Evolutionary conservation across 2,329 filamentous ascomycete genomes (phyloP), one percentile per base, ranked within the genome.

Genomic region (Colletotrichum endophyticum): DNA sequence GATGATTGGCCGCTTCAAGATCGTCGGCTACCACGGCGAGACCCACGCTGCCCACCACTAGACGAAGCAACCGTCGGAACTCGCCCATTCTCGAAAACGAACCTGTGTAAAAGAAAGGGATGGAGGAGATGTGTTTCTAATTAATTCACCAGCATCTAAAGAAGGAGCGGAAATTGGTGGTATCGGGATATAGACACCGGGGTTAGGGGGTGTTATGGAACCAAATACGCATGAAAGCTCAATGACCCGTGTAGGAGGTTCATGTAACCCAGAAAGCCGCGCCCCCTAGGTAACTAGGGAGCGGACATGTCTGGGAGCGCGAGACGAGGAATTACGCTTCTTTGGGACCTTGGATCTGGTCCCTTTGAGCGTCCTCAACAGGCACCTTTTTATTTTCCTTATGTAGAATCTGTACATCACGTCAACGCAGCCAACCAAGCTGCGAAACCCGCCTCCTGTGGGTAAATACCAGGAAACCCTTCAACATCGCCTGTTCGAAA

Each of bases 1-100:
- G 91, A 99, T 99, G 86, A 93, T 99, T 82, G 97, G 97, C 82
- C 92, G 96, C 83, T 92, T 97, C 89, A 99, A 99, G 94, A 86
- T 99, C 81, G 91, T 99, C 81, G 97, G 97, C 79, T 99, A 99
- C 91, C 92, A 91, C 86, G 94, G 95, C 84, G 92, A 95, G 84
- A 84, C 85, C 79, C 86, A 86, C 78, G 90, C 90, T 81, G 88
- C 89, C 79, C 91, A 93, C 85, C 92, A 92, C 87, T 92, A 89
- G 88, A 81, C 36, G 70, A 69, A 57, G 57, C 27, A 69, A 34
- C n/a, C n/a, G 57, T 71, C 34, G 22, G 25, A 49, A 57, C 66
- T 39, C 59, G 39, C 64, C 16, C 64, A n/a, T 25, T 66, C 64
- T 70, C 57, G 64, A 59, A 62, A 25, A 34, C 70, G 57, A 72